These are phyloP conservation scores for Zoysia japonica DNA, from an alignment of 176 grass and related monocot genomes.

Conservation along the genomic window DNA sequence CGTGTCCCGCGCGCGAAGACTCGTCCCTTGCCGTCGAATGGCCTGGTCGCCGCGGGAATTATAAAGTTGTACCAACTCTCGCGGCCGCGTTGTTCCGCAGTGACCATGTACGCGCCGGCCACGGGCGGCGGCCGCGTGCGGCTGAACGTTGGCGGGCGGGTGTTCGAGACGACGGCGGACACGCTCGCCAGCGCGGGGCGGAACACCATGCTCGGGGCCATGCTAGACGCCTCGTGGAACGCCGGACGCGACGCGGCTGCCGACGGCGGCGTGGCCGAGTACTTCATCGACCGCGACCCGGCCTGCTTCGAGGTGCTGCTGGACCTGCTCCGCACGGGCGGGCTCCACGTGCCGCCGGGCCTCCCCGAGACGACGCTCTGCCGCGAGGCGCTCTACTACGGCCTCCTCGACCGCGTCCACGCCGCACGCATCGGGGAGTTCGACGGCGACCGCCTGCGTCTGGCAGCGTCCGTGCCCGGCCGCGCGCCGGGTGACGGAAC, in stretches of 20 bases:
- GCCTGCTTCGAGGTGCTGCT: constrained; percentile 76
- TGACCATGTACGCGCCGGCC: constrained; percentile 28
- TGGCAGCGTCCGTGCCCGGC: constrained; percentile 48
- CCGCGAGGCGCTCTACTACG: constrained; percentile 92
- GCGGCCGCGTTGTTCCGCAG: neutral
- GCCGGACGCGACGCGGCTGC: neutral
- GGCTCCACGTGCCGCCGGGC: constrained; percentile 56
- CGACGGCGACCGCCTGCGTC: constrained; percentile 60
- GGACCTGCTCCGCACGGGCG: constrained; percentile 86
- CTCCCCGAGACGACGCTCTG: constrained; percentile 51
- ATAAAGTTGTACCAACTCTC: neutral
- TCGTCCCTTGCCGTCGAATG: neutral
- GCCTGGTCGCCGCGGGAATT: neutral
- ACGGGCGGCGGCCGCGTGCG: constrained; percentile 46
- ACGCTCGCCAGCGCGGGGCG: constrained; percentile 73
- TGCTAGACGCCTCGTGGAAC: constrained; percentile 82
- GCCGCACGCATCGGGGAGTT: constrained; percentile 53
- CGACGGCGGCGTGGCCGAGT: constrained; percentile 22
- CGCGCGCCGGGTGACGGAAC: constrained; percentile 62
- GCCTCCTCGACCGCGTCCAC: constrained; percentile 73
- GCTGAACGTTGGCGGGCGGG: constrained; percentile 74
- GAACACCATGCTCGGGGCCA: constrained; percentile 93
- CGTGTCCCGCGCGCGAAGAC: constrained; percentile 1
- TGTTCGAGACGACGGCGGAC: constrained; percentile 80
- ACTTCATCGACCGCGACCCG: constrained; percentile 95